Base-by-base conservation (phyloP, 2,329 filamentous ascomycete species). In the Thelonectria rubi region DNA sequence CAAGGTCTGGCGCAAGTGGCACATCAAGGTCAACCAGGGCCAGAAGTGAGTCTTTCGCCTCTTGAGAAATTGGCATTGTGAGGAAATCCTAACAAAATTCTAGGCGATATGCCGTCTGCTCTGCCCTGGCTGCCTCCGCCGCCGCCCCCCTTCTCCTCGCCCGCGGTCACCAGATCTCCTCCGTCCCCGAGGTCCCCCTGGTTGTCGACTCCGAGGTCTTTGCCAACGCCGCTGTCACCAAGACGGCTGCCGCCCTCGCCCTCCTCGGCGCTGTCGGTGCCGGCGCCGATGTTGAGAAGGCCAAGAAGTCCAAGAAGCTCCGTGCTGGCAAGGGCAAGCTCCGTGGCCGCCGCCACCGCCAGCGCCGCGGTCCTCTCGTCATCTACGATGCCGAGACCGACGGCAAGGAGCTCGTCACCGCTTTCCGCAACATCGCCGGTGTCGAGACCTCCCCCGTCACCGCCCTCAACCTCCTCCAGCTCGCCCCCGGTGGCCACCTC, bases 1-100 rank as follows among this genome's bases (percentile, higher is more conserved):
- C 85, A 99, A 99, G 91, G 91, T 97, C 86, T 99, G 95, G 96
- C 89, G 95, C 82, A 97, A 97, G 88, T 99, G 95, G 96, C 95
- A 99, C 88, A 88, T 97, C 88, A 98, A 98, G 93, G 89, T 99
- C 89, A 97, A 97, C 89, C 89, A 96, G 83, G 91, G 91, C 83
- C 95, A 99, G 89, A 97, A 95, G 92, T 93, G 80, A 82, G 88
- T 81, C 30, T 57, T 48, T 21, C n/a, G 46, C 9, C 6, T 37
- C 34, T 7, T 21, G 40, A 50, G 50, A 37, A 46, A 51, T 47
- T 17, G 10, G 10, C 1, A 9, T 21, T 15, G 20, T 48, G 32
- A 39, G 52, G 18, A 20, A 45, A 53, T 32, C 60, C 69, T 74
- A 68, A 74, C 64, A 53, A 52, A 49, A 67, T 75, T 65, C 62